phyloP scores from a whole-genome alignment of 148 eudicot species.

The Cornus controversa region DNA sequence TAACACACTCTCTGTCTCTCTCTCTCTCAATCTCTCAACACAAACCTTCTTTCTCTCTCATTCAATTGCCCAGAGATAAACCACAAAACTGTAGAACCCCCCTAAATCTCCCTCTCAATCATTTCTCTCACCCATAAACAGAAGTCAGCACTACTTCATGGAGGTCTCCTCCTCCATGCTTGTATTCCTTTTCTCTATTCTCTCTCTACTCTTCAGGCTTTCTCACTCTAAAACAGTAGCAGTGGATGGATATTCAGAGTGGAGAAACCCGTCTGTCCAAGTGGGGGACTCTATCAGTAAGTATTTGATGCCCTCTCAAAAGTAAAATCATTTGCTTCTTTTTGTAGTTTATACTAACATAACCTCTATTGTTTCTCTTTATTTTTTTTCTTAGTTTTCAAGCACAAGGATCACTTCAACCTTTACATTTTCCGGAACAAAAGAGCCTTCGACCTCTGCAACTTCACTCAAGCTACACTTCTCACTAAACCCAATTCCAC shows the following conservation, averaged over 20 bases:
- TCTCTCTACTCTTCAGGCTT: conserved; percentile 20
- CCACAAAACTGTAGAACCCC: conserved; percentile 4
- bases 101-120: neutral
- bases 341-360: neutral
- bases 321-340: neutral
- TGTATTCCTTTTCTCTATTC: conserved; percentile 13
- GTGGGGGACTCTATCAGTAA: conserved; percentile 81
- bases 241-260: conserved; percentile 76
- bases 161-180: conserved; percentile 8
- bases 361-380: neutral
- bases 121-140: neutral
- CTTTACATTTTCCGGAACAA: conserved; percentile 76
- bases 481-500: conserved; percentile 62
- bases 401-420: conserved; percentile 67
- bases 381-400: conserved; percentile 53
- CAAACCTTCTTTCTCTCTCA: neutral
- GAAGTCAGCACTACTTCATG: conserved; percentile 6
- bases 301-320: neutral
- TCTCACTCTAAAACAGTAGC: conserved; percentile 51
- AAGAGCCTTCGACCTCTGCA: conserved; percentile 62
- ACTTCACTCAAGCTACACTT: conserved; percentile 76
- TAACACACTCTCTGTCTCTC: conserved; percentile 21
- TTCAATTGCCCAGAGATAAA: neutral
- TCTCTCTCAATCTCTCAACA: conserved; percentile 9
- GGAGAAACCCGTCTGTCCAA: conserved; percentile 59